A percentile compares a stretch with the other conserved stretches of the same genome.
Conservation (phyloP, 768 basidiomycete species). For the Gymnopilus dilepis region DNA sequence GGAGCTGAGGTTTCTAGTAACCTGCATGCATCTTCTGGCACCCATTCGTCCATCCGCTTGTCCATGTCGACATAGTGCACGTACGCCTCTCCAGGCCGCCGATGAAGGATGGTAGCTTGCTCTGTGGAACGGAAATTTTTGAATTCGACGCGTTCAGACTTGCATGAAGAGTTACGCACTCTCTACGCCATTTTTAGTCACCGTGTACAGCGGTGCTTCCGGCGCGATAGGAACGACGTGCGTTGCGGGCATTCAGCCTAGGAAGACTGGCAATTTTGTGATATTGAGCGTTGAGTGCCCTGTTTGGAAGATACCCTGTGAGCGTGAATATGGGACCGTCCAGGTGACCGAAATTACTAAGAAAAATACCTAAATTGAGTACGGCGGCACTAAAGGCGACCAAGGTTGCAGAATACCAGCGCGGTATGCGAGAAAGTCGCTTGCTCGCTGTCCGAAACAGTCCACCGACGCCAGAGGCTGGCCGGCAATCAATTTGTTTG, state of each 20-base stretch:
- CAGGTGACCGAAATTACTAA: not conserved
- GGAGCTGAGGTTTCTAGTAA: constrained; percentile 26
- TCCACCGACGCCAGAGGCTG: constrained; percentile 19
- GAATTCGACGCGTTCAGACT: constrained; percentile 8
- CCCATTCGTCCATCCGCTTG: constrained; percentile 80
- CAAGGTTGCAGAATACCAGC: not conserved
- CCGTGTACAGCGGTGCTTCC: constrained; percentile 36
- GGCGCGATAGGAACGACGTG: constrained; percentile 30
- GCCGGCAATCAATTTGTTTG: constrained; percentile 23
- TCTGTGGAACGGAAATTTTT: constrained; percentile 32
- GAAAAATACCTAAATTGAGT: constrained; percentile 6
- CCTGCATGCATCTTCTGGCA: constrained; percentile 50
- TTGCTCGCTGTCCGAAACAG: constrained; percentile 28
- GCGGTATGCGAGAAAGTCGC: constrained; percentile 6
- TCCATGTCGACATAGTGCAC: constrained; percentile 78
- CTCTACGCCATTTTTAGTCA: constrained; percentile 38
- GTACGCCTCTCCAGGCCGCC: constrained; percentile 57
- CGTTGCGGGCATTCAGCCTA: constrained; percentile 35
- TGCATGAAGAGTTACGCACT: constrained; percentile 29
- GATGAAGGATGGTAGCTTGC: constrained; percentile 58
- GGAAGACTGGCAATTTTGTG: not conserved
- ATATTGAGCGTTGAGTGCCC: not conserved
- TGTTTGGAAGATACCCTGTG: not conserved
- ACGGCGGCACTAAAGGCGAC: not conserved
- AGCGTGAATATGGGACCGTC: not conserved